These are phyloP conservation scores for Diaporthe australafricana DNA, from an alignment of 2,329 filamentous ascomycete genomes.

Conservation along the genomic window DNA sequence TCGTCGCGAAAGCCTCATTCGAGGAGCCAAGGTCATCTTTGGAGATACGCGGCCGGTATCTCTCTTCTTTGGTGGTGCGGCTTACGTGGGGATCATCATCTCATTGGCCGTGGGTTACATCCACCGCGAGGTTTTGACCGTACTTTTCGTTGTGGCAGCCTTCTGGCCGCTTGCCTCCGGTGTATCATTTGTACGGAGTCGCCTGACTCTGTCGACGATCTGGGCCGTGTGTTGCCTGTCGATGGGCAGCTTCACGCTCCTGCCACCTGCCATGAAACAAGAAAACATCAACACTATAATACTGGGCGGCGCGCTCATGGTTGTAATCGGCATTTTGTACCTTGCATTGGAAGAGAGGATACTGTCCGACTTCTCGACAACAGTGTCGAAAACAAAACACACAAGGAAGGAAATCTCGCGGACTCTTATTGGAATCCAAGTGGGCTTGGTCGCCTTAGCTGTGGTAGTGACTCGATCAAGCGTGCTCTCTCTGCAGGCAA, in stretches of 20 bases:
- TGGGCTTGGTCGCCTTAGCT: conserved; percentile 83
- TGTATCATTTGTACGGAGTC: conserved; percentile 74
- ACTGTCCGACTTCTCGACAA: conserved; percentile 56
- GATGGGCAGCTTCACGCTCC: conserved; percentile 92
- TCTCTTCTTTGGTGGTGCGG: conserved; percentile 71
- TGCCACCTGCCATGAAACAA: conserved; percentile 82
- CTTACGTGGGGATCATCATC: conserved; percentile 81
- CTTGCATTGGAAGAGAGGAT: conserved; percentile 80
- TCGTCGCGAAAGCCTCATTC: conserved; percentile 74
- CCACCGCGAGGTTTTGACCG: conserved; percentile 86
- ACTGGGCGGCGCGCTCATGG: conserved; percentile 82
- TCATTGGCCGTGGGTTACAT: conserved; percentile 93
- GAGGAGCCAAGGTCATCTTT: conserved; percentile 77
- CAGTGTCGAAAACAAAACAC: conserved; percentile 41
- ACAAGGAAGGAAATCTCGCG: conserved; percentile 62
- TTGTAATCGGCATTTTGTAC: conserved; percentile 79
- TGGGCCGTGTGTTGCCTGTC: conserved; percentile 83
- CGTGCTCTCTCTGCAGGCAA: conserved; percentile 85
- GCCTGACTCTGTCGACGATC: conserved; percentile 71
- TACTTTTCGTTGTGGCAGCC: conserved; percentile 79
- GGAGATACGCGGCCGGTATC: conserved; percentile 60
- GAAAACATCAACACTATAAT: conserved; percentile 82
- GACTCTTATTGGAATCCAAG: conserved; percentile 74
- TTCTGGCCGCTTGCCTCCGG: conserved; percentile 86
- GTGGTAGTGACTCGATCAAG: conserved; percentile 91